Conservation (phyloP, 2,329 filamentous ascomycete genomes). For the Beauveria sp. region DNA sequence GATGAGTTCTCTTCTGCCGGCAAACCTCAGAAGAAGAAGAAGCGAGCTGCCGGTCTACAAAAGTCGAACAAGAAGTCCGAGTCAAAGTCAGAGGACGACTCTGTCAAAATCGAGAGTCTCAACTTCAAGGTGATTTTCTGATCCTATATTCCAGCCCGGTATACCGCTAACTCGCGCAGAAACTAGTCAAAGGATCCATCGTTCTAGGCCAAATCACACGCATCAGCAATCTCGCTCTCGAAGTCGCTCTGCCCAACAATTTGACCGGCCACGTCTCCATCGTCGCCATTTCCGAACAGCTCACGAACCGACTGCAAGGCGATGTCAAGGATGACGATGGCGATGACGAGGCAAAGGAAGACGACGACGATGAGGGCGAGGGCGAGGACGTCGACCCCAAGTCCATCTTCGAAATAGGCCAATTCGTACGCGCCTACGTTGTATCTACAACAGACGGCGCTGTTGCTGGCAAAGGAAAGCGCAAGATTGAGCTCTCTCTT, state of each 20-base stretch:
- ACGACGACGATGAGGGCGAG: slow-evolving; percentile 45
- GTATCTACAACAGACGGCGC: slow-evolving; percentile 65
- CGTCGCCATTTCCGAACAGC: slow-evolving; percentile 76
- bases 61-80: slow-evolving; percentile 46
- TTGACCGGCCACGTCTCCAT: slow-evolving; percentile 82
- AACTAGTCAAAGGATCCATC: slow-evolving; percentile 74
- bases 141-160: background rate
- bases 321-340: slow-evolving; percentile 46
- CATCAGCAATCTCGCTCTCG: slow-evolving; percentile 72
- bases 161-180: slow-evolving; percentile 40
- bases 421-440: slow-evolving; percentile 82
- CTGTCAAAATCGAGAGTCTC: slow-evolving; percentile 72
- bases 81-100: slow-evolving; percentile 37
- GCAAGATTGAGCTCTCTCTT: slow-evolving; percentile 80
- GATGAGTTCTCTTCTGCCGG: slow-evolving; percentile 53
- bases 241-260: slow-evolving; percentile 84
- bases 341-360: slow-evolving; percentile 49
- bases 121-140: slow-evolving; percentile 66
- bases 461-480: slow-evolving; percentile 57
- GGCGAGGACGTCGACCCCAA: slow-evolving; percentile 63
- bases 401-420: slow-evolving; percentile 70
- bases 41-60: slow-evolving; percentile 46
- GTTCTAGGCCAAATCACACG: slow-evolving; percentile 80
- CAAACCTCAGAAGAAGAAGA: slow-evolving; percentile 43
- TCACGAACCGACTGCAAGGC: slow-evolving; percentile 70